Percentiles rank a stretch among this genome's conserved stretches.
Conservation (phyloP, 257 asterid species). For the Solanum dulcamara region DNA sequence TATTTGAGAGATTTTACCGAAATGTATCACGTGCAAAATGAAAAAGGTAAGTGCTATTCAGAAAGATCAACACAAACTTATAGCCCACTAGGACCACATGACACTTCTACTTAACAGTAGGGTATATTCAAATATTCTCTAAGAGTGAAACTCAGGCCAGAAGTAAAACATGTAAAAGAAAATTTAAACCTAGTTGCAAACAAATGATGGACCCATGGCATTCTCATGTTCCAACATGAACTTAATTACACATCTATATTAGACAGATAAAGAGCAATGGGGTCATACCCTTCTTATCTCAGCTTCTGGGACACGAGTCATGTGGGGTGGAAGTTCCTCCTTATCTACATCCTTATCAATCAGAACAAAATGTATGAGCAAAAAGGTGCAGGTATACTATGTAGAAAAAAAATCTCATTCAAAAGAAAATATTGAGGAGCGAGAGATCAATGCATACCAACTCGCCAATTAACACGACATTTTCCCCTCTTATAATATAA, state of each 20-base stretch:
- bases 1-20: not conserved
- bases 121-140: not conserved
- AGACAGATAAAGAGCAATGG: not conserved
- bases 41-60: not conserved
- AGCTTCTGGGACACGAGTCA: slow-evolving; percentile 4
- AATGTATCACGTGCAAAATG: not conserved
- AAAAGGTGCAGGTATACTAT: not conserved
- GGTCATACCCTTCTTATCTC: slow-evolving; percentile 10
- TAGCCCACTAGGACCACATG: not conserved
- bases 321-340: slow-evolving; percentile 14
- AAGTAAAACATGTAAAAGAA: not conserved
- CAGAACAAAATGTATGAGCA: not conserved
- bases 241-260: not conserved
- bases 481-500: slow-evolving; percentile 91
- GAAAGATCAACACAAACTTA: not conserved
- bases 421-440: not conserved
- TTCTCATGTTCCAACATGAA: not conserved
- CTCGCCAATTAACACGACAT: slow-evolving; percentile 94
- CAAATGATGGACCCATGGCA: not conserved
- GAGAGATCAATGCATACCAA: slow-evolving; percentile 45
- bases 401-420: not conserved
- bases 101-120: not conserved
- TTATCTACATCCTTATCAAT: slow-evolving; percentile 57
- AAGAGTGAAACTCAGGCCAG: not conserved
- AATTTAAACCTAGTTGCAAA: not conserved